Base-by-base conservation (phyloP, 768 basidiomycete genomes). In the Hygrophorus russula region DNA sequence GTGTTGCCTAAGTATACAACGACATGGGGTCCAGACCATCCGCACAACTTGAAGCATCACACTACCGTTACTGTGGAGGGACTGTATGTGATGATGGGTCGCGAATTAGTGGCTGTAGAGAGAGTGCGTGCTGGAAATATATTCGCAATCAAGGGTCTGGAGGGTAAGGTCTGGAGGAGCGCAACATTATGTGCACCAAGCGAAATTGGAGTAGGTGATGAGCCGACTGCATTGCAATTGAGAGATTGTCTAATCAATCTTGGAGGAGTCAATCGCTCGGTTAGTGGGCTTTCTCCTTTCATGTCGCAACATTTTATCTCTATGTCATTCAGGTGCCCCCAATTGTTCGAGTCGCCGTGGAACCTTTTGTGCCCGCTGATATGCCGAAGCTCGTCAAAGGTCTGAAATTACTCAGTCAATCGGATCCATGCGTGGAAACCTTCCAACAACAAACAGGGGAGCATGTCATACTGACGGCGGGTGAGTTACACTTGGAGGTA, bases 361-460 rank as follows among this genome's bases (percentile, higher is more conserved):
- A 98, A 55, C 91, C 96, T 0, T 69, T 67, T 20, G 68, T 74
- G 32, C 87, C 82, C 12, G 79, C 79, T 5, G 90, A 98, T 56
- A 85, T 98, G 78, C 82, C 79, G 1, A 91, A 88, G 57, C 70
- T 99, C 17, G 73, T 98, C 36, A 73, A 71, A 30, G 96, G 96
- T 1, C 66, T 99, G 43, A 86, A 84, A 50, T 67, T 98, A 10
- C 76, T 99, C 28, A 85, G 82, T 51, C 93, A 97, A 57, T 83
- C 92, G 3, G 96, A 98, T 64, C 94, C 96, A 1, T 98, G 92
- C 50, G 93, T 94, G 3, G 91, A 98, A 57, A 93, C 88, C 0
- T 92, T 97, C 59, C 92, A 97, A 51, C 96, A 98, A 61, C 78
- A 89, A 53, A 96, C 93, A 0, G 96, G 96, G 27, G 96, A 99